Conservation (phyloP, 805 yeast genomes). For the Candida sakaeoensis region DNA sequence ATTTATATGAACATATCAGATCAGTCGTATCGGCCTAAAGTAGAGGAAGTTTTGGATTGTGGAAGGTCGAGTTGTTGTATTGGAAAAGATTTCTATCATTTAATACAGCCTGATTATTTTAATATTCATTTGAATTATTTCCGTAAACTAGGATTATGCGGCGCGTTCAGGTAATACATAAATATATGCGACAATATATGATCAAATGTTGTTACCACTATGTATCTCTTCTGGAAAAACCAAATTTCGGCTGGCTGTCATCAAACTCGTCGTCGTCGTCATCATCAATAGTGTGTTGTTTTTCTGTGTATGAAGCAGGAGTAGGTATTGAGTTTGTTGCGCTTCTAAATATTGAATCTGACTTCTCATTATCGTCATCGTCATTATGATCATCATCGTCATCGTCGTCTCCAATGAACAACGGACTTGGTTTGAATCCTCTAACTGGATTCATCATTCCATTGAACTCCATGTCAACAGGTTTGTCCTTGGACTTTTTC, state of each 20-base stretch:
- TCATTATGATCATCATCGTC: slow-evolving; percentile 1
- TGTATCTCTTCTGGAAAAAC: slow-evolving; percentile 23
- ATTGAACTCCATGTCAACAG: slow-evolving; percentile 14
- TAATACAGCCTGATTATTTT: slow-evolving; percentile 18
- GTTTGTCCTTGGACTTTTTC: slow-evolving; percentile 8
- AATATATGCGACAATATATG: too few relatives aligned
- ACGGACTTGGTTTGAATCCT: slow-evolving; percentile 5
- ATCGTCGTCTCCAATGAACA: slow-evolving; percentile 6
- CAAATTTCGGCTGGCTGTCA: slow-evolving; percentile 32
- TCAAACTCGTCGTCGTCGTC: slow-evolving; percentile 21
- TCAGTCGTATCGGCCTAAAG: slow-evolving; percentile 19
- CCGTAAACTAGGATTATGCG: slow-evolving; percentile 33
- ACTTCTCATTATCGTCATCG: slow-evolving; percentile 19
- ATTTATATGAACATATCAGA: slow-evolving; percentile 34
- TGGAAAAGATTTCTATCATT: slow-evolving; percentile 21
- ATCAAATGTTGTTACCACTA: too few relatives aligned
- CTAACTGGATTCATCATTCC: slow-evolving; percentile 16
- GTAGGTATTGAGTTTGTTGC: neutral
- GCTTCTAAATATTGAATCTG: slow-evolving; percentile 14
- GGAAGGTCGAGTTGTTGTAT: slow-evolving; percentile 28
- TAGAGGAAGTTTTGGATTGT: slow-evolving; percentile 33
- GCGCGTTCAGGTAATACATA: too few relatives aligned
- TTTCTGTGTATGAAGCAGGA: slow-evolving; percentile 1
- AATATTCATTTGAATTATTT: slow-evolving; percentile 36
- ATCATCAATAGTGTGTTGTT: neutral